Evolutionary conservation across 148 eudicot genomes (phyloP).

Genomic region (Chenopodium suecicum): DNA sequence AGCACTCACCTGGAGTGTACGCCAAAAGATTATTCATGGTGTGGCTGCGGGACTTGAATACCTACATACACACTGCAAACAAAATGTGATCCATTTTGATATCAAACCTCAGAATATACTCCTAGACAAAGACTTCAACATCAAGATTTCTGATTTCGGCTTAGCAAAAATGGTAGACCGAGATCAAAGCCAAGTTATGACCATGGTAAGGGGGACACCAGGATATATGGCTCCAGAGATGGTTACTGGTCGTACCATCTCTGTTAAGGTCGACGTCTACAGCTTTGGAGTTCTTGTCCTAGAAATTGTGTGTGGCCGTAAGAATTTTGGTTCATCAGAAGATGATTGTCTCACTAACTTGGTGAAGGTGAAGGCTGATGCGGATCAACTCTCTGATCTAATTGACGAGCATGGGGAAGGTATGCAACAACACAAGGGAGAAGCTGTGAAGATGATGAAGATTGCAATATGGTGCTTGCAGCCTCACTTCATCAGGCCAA

Average conservation of each 20-base stretch:
- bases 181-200: constrained; percentile 10
- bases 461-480: constrained; percentile 28
- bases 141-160: constrained; percentile 25
- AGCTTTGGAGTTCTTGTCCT: constrained; percentile 31
- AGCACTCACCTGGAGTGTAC: constrained; percentile 26
- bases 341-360: constrained; percentile 1
- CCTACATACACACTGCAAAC: constrained; percentile 17
- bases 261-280: constrained; percentile 29
- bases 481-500: constrained; percentile 23
- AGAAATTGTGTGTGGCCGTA: constrained; percentile 27
- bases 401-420: constrained; percentile 1
- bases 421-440: constrained; percentile 17
- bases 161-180: constrained; percentile 22
- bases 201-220: constrained; percentile 15
- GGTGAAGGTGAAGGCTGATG: constrained; percentile 16
- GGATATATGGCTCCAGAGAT: constrained; percentile 28
- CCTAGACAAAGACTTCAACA: constrained; percentile 11
- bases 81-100: constrained; percentile 23
- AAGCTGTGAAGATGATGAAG: constrained; percentile 25
- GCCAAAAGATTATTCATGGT: constrained; percentile 32
- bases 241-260: constrained; percentile 13
- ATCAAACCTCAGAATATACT: constrained; percentile 25
- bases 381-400: constrained; percentile 9
- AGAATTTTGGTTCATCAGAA: neutral
- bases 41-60: constrained; percentile 35